These are phyloP conservation scores for Linum tenue DNA, from an alignment of 345 rosid genomes.

Conservation along the genomic window DNA sequence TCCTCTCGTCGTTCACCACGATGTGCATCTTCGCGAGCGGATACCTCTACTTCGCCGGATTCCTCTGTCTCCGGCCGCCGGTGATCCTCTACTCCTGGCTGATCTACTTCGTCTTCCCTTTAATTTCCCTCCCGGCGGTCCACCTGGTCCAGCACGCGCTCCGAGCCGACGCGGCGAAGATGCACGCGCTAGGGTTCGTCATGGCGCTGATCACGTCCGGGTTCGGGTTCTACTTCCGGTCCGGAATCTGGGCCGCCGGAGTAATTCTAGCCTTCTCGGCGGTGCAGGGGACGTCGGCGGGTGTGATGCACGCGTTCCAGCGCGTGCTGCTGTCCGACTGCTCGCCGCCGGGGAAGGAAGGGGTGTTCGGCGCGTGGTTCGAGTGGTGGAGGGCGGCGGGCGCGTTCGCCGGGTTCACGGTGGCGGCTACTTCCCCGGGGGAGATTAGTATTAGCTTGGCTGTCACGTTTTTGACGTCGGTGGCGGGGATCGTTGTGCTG, in stretches of 20 bases:
- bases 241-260: conserved; percentile 20
- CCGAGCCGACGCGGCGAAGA: neutral
- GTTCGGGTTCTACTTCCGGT: conserved; percentile 25
- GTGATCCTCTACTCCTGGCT: conserved; percentile 6
- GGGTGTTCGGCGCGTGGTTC: conserved; percentile 43
- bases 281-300: too few relatives aligned
- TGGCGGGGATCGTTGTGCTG: conserved; percentile 26
- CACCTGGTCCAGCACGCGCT: too few relatives aligned
- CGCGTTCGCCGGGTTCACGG: conserved; percentile 40
- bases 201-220: conserved; percentile 25
- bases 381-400: conserved; percentile 39
- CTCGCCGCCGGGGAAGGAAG: conserved; percentile 43
- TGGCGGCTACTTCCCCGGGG: conserved; percentile 36
- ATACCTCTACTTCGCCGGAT: conserved; percentile 34
- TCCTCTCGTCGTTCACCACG: conserved; percentile 42
- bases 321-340: conserved; percentile 40
- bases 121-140: too few relatives aligned
- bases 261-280: conserved; percentile 6
- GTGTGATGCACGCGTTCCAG: conserved; percentile 40
- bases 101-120: too few relatives aligned
- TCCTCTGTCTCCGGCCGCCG: conserved; percentile 8
- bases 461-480: conserved; percentile 24
- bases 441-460: conserved; percentile 29
- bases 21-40: conserved; percentile 51
- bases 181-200: too few relatives aligned